Base-by-base conservation (phyloP, 2,329 filamentous ascomycete species). In the Bimuria novae-zelandiae region DNA sequence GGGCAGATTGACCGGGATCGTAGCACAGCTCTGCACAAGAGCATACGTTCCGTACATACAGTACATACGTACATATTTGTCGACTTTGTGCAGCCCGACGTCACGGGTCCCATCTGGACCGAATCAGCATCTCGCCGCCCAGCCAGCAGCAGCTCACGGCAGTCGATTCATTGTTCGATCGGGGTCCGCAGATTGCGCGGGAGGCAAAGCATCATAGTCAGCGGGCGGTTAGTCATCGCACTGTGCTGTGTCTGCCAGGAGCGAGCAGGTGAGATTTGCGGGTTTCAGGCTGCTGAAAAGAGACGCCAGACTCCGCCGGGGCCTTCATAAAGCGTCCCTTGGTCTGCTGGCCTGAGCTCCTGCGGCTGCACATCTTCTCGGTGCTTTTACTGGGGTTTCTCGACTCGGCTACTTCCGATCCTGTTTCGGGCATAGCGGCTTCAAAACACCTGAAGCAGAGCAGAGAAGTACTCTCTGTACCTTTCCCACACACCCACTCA, bases 381-480 rank as follows among this genome's bases (percentile, higher is more conserved):
- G 51, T 32, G 50, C 40, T 33, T 30, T 49, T 51, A 45, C 56
- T 50, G 48, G 50, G 51, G 33, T 42, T 33, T 39, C 30, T 56
- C 57, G 52, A 63, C 51, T 60, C 60, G 61, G 61, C 61, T 56
- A 41, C 48, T 64, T 52, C 62, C 67, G 64, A 62, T 45, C 36
- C 62, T 48, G 40, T n/a, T 55, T 61, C 37, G 22, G 65, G 58
- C 37, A 59, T 69, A 70, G 68, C 60, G 37, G 60, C 63, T 57
- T 60, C 52, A 59, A 65, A 67, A 69, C 67, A 69, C 68, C 67
- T 68, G 69, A 69, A 67, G 61, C 62, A 61, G 59, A 69, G 65
- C 55, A 63, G 70, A 70, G 67, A 70, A 71, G 67, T 71, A 72
- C 69, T 61, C 69, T 61, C 63, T 66, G 59, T 59, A 66, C 63